Evolutionary conservation across 805 yeast species (phyloP).

Genomic region (Torulaspora maleeae): DNA sequence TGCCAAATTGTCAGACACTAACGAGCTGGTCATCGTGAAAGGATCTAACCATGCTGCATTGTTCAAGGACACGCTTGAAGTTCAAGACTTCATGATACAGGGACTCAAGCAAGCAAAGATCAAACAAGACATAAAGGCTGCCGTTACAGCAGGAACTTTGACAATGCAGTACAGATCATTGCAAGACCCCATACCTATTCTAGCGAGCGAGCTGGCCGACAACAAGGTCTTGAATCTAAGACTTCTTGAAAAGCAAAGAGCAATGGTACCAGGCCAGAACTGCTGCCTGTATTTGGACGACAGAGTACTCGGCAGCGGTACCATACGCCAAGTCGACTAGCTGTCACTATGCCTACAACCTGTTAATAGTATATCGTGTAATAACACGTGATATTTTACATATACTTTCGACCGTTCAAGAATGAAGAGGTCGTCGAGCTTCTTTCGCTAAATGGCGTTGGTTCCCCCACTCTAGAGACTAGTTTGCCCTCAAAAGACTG

Average conservation of each 20-base stretch:
- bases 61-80: constrained; percentile 42
- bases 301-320: constrained; percentile 63
- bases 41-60: constrained; percentile 60
- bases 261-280: constrained; percentile 88
- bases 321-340: constrained; percentile 12
- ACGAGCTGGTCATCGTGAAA: constrained; percentile 73
- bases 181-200: constrained; percentile 50
- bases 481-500: neutral
- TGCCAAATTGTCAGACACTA: constrained; percentile 57
- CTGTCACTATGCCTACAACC: neutral
- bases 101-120: constrained; percentile 3
- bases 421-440: neutral
- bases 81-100: constrained; percentile 36
- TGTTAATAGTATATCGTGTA: constrained; percentile 1
- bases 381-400: constrained; percentile 9
- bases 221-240: constrained; percentile 29
- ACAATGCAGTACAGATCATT: constrained; percentile 69
- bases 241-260: constrained; percentile 50
- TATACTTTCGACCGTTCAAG: neutral
- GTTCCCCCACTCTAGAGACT: neutral
- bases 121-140: neutral
- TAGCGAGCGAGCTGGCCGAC: constrained; percentile 17
- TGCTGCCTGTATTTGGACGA: constrained; percentile 67
- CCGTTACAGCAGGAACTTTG: constrained; percentile 23
- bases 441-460: no score